phyloP scores from a whole-genome alignment of 108 stramenopile genomes.

The Cyclotella baltica region DNA sequence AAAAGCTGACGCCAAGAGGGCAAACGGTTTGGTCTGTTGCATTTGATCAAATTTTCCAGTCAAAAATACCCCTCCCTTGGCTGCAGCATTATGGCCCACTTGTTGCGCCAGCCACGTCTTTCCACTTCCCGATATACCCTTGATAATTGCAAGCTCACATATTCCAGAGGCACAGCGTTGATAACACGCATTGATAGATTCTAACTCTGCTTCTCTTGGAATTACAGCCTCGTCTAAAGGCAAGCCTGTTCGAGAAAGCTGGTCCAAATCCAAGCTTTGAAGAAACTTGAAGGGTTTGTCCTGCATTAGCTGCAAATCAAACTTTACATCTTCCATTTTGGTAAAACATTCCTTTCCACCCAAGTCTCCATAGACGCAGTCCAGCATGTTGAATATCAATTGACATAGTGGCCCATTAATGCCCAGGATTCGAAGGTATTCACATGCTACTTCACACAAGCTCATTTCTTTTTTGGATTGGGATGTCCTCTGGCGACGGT shows the following conservation, averaged over 20 bases:
- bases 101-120: constrained; percentile 9
- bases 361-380: constrained; percentile 6
- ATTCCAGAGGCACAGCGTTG: background rate
- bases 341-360: constrained; percentile 6
- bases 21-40: constrained; percentile 20
- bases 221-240: background rate
- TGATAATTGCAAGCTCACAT: background rate
- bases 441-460: background rate
- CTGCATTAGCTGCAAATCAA: constrained; percentile 4
- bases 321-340: background rate
- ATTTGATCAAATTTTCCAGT: constrained; percentile 45
- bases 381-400: constrained; percentile 4
- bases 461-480: background rate
- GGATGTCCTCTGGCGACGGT: background rate
- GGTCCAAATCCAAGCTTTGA: background rate
- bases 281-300: constrained; percentile 11
- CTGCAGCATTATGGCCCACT: background rate
- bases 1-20: constrained; percentile 23
- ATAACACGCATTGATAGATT: background rate
- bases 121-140: constrained; percentile 1
- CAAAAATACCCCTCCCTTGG: constrained; percentile 24
- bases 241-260: background rate
- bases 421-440: background rate
- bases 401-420: constrained; percentile 7
- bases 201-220: background rate